Evolutionary conservation across 108 stramenopile species (phyloP).

Genomic region (Cyclotella choctawhatcheeana): DNA sequence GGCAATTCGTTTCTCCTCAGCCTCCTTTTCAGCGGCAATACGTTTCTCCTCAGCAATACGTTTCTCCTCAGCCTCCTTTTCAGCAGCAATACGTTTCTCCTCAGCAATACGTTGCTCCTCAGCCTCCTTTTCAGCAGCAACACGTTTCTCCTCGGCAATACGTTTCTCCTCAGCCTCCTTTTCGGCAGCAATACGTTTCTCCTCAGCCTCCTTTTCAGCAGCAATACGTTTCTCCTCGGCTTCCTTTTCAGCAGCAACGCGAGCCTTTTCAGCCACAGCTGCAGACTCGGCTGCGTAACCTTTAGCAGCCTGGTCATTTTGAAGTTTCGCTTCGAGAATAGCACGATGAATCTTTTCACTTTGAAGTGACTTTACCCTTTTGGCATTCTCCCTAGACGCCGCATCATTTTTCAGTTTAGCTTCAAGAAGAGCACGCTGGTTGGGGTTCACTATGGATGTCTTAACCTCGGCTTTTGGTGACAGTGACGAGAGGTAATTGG

Average conservation of each 20-base stretch:
- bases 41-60: slow-evolving; percentile 22
- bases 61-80: slow-evolving; percentile 35
- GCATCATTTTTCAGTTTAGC: slow-evolving; percentile 9
- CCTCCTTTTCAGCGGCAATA: slow-evolving; percentile 18
- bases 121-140: slow-evolving; percentile 22
- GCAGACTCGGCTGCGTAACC: slow-evolving; percentile 21
- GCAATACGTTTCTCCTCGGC: slow-evolving; percentile 15
- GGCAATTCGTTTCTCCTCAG: slow-evolving; percentile 5
- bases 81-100: not conserved
- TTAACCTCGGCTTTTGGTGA: too few species aligned
- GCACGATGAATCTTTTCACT: slow-evolving; percentile 1
- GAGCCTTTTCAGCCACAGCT: slow-evolving; percentile 18
- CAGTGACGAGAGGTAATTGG: too few species aligned
- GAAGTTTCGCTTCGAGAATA: slow-evolving; percentile 3
- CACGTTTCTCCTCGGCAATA: slow-evolving; percentile 8
- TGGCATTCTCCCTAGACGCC: slow-evolving; percentile 8
- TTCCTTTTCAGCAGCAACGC: slow-evolving; percentile 14
- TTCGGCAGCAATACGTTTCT: too few species aligned
- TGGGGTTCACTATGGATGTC: too few species aligned
- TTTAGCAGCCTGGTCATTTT: not conserved
- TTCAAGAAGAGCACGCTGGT: slow-evolving; percentile 19
- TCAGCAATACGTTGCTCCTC: slow-evolving; percentile 16
- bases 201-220: slow-evolving; percentile 23
- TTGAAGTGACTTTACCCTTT: not conserved
- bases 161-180: slow-evolving; percentile 1